phyloP scores from a whole-genome alignment of 2,329 filamentous ascomycete genomes.

The Cryphonectria naterciae region DNA sequence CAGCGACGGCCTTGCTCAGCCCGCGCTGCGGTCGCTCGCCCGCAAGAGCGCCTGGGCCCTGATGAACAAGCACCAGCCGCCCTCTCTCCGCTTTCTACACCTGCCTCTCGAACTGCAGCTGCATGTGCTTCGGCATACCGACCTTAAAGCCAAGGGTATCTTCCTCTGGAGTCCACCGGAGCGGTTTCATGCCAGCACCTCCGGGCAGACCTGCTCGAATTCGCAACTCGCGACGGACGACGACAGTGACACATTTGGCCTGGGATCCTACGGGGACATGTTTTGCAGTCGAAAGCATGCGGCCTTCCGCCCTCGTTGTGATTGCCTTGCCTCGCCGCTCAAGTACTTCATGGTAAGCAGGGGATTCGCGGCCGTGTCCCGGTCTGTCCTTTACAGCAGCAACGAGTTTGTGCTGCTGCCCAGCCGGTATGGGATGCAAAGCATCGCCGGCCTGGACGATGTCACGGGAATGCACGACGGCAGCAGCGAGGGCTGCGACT shows the following conservation, averaged over 20 bases:
- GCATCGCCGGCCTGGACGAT: background rate
- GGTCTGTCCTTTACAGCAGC: conserved; percentile 5
- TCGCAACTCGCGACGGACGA: background rate
- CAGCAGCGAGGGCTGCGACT: background rate
- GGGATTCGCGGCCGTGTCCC: conserved; percentile 1
- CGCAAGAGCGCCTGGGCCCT: background rate
- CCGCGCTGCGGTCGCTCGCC: background rate
- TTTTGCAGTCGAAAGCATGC: background rate
- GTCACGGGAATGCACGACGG: background rate
- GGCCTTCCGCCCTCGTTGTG: background rate
- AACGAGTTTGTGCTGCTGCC: conserved; percentile 6
- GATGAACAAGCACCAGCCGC: conserved; percentile 7
- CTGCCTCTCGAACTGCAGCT: conserved; percentile 2
- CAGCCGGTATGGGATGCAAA: background rate
- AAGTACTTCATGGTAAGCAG: conserved; percentile 4
- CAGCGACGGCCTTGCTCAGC: background rate
- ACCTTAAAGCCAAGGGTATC: background rate
- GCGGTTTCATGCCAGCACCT: conserved; percentile 3
- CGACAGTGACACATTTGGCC: background rate
- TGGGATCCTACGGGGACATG: background rate
- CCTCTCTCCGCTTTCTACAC: background rate
- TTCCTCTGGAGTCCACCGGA: background rate
- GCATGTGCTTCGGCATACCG: conserved; percentile 2
- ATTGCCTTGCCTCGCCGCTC: background rate
- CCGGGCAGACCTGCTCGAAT: background rate